phyloP scores from a whole-genome alignment of 2,329 filamentous ascomycete genomes.

The Monosporascus sp. region DNA sequence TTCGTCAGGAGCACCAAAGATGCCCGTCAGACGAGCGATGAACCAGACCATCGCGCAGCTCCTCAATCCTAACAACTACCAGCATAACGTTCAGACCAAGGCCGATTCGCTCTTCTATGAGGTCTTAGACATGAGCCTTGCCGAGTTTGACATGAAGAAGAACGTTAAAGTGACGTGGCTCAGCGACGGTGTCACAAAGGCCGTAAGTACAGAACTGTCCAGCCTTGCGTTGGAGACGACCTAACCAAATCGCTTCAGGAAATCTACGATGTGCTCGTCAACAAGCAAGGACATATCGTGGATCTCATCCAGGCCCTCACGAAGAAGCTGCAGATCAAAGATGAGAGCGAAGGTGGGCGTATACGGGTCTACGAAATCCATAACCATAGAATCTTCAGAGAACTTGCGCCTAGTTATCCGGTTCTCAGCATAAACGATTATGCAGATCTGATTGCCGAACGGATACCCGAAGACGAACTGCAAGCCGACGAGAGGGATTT shows the following conservation, averaged over 20 bases:
- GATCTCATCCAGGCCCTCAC: slow-evolving; percentile 73
- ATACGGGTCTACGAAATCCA: slow-evolving; percentile 81
- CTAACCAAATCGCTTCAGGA: slow-evolving; percentile 49
- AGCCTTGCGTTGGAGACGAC: slow-evolving; percentile 5
- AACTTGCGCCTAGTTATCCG: slow-evolving; percentile 62
- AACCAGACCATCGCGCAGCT: slow-evolving; percentile 73
- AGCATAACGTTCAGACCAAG: slow-evolving; percentile 65
- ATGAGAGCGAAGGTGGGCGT: slow-evolving; percentile 63
- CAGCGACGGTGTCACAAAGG: slow-evolving; percentile 85
- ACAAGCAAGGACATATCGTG: slow-evolving; percentile 75
- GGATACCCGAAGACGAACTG: slow-evolving; percentile 67
- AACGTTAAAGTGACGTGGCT: slow-evolving; percentile 77
- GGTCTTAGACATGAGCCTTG: slow-evolving; percentile 86
- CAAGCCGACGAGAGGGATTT: slow-evolving; percentile 53
- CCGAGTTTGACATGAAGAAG: slow-evolving; percentile 91
- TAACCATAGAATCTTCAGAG: slow-evolving; percentile 76
- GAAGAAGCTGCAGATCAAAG: slow-evolving; percentile 74
- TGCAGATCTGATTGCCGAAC: slow-evolving; percentile 73
- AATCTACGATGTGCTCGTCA: slow-evolving; percentile 73
- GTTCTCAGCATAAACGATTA: slow-evolving; percentile 87
- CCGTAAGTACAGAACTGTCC: slow-evolving; percentile 49
- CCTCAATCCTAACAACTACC: slow-evolving; percentile 68
- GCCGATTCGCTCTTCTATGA: slow-evolving; percentile 85
- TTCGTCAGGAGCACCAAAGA: slow-evolving; percentile 70
- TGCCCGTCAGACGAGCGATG: slow-evolving; percentile 66